phyloP scores from a whole-genome alignment of 73 alveolate species.

The Paramecium bursaria region DNA sequence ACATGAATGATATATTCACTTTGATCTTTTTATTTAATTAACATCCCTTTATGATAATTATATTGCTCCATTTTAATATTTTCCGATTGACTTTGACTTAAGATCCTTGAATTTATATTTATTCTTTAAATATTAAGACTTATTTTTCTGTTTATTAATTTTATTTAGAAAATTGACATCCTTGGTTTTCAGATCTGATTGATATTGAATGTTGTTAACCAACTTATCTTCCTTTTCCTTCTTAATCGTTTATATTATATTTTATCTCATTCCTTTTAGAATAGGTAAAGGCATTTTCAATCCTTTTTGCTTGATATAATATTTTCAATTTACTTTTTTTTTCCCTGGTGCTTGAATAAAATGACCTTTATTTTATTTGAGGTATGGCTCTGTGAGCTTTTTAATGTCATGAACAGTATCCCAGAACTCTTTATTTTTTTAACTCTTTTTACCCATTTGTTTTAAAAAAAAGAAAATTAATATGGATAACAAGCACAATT shows the following conservation, averaged over 20 bases:
- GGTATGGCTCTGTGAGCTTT: slow-evolving; percentile 32
- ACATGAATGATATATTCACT: too few relatives aligned
- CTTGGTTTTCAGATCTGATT: slow-evolving; percentile 35
- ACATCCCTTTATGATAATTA: slow-evolving; percentile 9
- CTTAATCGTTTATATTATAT: not conserved
- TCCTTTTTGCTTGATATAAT: slow-evolving; percentile 17
- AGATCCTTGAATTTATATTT: slow-evolving; percentile 53
- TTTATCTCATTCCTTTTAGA: slow-evolving; percentile 25
- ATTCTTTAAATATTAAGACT: slow-evolving; percentile 25
- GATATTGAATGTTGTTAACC: slow-evolving; percentile 35
- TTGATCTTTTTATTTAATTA: not conserved
- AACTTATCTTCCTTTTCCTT: slow-evolving; percentile 35
- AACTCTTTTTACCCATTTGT: slow-evolving; percentile 36
- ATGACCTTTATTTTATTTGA: not conserved
- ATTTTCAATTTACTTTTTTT: slow-evolving; percentile 1
- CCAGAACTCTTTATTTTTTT: slow-evolving; percentile 27
- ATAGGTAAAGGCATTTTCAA: slow-evolving; percentile 35
- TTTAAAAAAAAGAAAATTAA: too few relatives aligned
- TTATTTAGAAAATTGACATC: slow-evolving; percentile 16
- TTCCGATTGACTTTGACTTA: slow-evolving; percentile 7
- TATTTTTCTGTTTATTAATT: slow-evolving; percentile 33
- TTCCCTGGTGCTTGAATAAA: slow-evolving; percentile 44
- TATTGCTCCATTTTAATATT: slow-evolving; percentile 30
- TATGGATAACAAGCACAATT: slow-evolving; percentile 48
- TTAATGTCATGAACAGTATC: slow-evolving; percentile 53